Percentiles rank a stretch among this genome's conserved stretches.
Evolutionary conservation across 2,329 filamentous ascomycete species (phyloP).

Genomic region (Stemphylium beticola): DNA sequence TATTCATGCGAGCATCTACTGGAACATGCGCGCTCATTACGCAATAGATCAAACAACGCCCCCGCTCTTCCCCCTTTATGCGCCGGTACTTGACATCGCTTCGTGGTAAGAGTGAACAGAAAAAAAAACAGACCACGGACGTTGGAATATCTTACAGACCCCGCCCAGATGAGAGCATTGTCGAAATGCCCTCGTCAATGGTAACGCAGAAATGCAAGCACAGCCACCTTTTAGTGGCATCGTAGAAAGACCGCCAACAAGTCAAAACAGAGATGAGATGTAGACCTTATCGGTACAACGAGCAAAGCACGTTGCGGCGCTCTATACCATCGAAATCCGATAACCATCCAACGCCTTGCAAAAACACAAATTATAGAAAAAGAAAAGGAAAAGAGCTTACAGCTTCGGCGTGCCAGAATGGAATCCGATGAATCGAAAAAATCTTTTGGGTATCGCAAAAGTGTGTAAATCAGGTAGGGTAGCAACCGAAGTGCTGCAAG

Average conservation of each 20-base stretch:
- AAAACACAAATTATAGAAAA: constrained; percentile 15
- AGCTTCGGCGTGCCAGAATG: constrained; percentile 6
- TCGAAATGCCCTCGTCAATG: constrained; percentile 3
- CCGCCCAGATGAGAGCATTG: constrained; percentile 12
- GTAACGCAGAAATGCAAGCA: constrained; percentile 37
- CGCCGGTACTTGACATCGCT: constrained; percentile 20
- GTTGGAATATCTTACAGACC: constrained; percentile 40
- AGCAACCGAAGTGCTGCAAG: neutral
- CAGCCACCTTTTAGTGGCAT: constrained; percentile 33
- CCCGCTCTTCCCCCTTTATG: constrained; percentile 15
- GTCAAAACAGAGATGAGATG: constrained; percentile 18
- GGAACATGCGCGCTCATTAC: constrained; percentile 34
- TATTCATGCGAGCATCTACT: constrained; percentile 35
- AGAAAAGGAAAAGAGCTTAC: constrained; percentile 6
- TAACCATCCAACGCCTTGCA: constrained; percentile 45
- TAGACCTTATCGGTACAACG: constrained; percentile 35
- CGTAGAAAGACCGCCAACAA: constrained; percentile 32
- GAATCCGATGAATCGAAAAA: constrained; percentile 22
- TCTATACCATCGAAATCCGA: constrained; percentile 24
- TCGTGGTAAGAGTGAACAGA: neutral
- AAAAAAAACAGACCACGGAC: constrained; percentile 25
- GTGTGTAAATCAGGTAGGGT: constrained; percentile 25
- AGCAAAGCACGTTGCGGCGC: constrained; percentile 34
- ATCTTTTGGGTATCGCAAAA: constrained; percentile 49
- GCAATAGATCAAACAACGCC: constrained; percentile 40